Percentiles rank a stretch among this genome's conserved stretches.
Evolutionary conservation across 768 basidiomycete species (phyloP).

Genomic region (Suillus placidus): DNA sequence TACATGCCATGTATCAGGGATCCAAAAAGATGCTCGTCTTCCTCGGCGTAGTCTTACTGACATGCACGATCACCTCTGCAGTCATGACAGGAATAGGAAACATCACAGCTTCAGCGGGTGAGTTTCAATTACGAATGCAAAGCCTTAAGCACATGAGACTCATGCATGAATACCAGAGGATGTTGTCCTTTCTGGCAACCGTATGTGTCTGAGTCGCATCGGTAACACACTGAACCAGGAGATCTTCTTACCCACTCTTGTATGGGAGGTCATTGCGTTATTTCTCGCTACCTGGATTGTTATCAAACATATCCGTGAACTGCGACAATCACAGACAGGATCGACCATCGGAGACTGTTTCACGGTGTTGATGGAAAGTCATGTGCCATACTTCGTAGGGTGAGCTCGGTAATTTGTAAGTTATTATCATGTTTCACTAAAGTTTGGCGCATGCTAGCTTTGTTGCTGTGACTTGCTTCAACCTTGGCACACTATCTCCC

Average conservation of each 20-base stretch:
- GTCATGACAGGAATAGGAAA: neutral
- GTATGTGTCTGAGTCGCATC: neutral
- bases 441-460: neutral
- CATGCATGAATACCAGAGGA: neutral
- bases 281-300: neutral
- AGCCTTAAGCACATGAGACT: neutral
- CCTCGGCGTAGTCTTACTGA: neutral
- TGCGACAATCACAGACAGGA: neutral
- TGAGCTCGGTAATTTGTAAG: neutral
- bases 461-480: neutral
- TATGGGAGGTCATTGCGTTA: neutral
- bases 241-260: neutral
- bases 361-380: neutral
- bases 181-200: neutral
- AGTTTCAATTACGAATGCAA: neutral
- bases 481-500: neutral
- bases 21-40: neutral
- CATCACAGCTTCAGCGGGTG: neutral
- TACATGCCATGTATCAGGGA: neutral
- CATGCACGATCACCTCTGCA: neutral
- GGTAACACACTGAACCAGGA: neutral
- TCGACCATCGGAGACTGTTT: neutral
- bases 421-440: neutral
- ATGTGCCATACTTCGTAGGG: neutral
- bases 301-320: neutral